These are phyloP conservation scores for Pseudocercospora macadamiae DNA, from an alignment of 2,329 filamentous ascomycete genomes.

Conservation along the genomic window DNA sequence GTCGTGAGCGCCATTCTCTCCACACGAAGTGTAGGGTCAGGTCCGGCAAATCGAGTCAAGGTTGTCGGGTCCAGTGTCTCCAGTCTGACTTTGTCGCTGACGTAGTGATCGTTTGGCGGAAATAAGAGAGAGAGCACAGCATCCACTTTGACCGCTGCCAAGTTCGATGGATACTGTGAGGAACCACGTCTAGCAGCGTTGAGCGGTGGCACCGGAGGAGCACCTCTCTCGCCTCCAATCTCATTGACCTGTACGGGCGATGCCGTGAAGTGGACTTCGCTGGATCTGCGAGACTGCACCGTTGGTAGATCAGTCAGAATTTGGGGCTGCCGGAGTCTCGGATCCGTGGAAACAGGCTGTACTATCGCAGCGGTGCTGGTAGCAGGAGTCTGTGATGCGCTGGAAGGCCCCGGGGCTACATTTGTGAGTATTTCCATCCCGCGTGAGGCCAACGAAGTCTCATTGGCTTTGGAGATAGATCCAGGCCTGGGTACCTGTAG, in stretches of 20 bases:
- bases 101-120: slow-evolving; percentile 3
- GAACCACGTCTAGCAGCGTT: background rate
- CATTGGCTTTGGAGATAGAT: background rate
- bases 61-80: slow-evolving; percentile 5
- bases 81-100: slow-evolving; percentile 9
- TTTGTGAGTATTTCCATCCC: background rate
- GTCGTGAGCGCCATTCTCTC: slow-evolving; percentile 21
- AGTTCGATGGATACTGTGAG: background rate
- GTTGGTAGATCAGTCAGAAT: background rate
- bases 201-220: background rate
- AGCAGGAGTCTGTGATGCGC: background rate
- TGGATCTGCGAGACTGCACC: background rate
- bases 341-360: background rate
- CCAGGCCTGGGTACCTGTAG: background rate
- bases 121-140: background rate
- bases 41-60: slow-evolving; percentile 12
- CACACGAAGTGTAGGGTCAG: slow-evolving; percentile 14
- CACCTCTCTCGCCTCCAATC: background rate
- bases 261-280: background rate
- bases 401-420: background rate
- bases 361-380: background rate
- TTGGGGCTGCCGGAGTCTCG: background rate
- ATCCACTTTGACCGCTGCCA: background rate
- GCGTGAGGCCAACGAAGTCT: background rate
- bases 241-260: slow-evolving; percentile 1